Conservation (phyloP, 345 rosid species). For the Xanthoceras sorbifolium region DNA sequence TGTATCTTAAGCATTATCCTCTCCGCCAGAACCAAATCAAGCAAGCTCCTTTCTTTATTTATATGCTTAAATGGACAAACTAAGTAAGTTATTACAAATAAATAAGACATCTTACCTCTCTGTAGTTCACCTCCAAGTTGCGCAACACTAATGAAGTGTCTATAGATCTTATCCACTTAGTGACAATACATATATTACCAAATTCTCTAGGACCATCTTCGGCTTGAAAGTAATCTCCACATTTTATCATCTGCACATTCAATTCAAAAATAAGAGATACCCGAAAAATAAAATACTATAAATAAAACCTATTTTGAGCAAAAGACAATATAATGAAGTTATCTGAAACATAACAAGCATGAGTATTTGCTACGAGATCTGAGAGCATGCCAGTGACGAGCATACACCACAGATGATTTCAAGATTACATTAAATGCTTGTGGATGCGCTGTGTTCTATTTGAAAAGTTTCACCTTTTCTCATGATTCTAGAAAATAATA, state of each 20-base stretch:
- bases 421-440: not conserved
- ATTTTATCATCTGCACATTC: slow-evolving; percentile 55
- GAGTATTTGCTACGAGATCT: not conserved
- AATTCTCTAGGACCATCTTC: slow-evolving; percentile 78
- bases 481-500: not conserved
- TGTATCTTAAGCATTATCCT: not conserved
- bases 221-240: slow-evolving; percentile 86
- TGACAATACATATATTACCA: slow-evolving; percentile 59
- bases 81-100: not conserved
- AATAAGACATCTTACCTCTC: slow-evolving; percentile 53
- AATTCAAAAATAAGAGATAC: slow-evolving; percentile 18
- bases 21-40: not conserved
- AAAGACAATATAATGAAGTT: not conserved
- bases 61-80: not conserved
- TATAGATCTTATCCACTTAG: slow-evolving; percentile 61
- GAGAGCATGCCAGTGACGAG: not conserved
- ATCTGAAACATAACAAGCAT: not conserved
- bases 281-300: slow-evolving; percentile 1
- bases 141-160: slow-evolving; percentile 67
- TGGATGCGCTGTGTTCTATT: not conserved
- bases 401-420: not conserved
- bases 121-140: slow-evolving; percentile 69
- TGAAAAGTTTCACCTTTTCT: not conserved
- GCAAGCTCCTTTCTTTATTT: not conserved
- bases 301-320: not conserved